Conservation (phyloP, 306 rosid species). For the Glycine soja region DNA sequence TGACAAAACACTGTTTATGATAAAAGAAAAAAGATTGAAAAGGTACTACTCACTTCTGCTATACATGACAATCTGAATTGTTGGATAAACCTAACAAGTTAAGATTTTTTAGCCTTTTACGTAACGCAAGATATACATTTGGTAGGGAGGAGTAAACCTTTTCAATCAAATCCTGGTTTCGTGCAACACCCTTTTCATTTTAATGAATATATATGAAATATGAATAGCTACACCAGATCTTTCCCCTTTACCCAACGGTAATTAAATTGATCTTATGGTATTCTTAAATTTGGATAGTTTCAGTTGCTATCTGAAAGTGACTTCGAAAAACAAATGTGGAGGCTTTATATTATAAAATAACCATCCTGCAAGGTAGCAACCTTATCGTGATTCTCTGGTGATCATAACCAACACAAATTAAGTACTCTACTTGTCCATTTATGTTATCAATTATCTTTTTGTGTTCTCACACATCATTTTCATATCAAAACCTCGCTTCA, state of each 20-base stretch:
- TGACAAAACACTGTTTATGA: neutral
- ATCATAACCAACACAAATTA: neutral
- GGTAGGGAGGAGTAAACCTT: slow-evolving; percentile 11
- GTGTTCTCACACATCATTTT: slow-evolving; percentile 58
- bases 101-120: neutral
- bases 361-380: slow-evolving; percentile 20
- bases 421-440: slow-evolving; percentile 36
- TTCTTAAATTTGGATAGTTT: neutral
- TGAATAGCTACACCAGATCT: neutral
- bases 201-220: neutral
- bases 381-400: slow-evolving; percentile 39
- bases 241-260: neutral
- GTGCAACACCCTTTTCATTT: slow-evolving; percentile 7
- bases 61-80: slow-evolving; percentile 24
- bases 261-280: neutral
- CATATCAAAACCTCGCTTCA: slow-evolving; percentile 38
- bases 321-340: slow-evolving; percentile 4
- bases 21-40: neutral
- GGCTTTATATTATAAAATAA: slow-evolving; percentile 17
- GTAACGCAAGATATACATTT: slow-evolving; percentile 27
- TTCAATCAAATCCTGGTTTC: slow-evolving; percentile 37
- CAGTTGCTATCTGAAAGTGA: slow-evolving; percentile 15
- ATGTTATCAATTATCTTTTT: slow-evolving; percentile 42
- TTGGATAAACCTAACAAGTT: slow-evolving; percentile 38
- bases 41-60: neutral